A percentile compares a stretch with the other conserved stretches of the same genome.
Conservation (phyloP, 305 asterid genomes). For the Salvia sclarea region DNA sequence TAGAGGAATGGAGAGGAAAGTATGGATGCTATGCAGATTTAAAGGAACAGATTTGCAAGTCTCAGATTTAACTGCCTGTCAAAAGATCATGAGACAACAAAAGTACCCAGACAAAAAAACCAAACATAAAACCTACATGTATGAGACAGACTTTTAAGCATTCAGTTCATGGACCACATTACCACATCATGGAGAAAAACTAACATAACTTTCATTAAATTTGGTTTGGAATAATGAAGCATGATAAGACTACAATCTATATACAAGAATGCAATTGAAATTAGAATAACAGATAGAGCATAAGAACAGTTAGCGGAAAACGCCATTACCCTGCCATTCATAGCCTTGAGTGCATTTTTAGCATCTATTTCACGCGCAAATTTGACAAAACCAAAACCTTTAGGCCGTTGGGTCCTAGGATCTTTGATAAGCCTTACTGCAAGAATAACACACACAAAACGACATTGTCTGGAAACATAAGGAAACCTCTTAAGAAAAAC, state of each 20-base stretch:
- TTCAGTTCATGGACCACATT: neutral
- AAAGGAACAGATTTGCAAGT: slow-evolving; percentile 2
- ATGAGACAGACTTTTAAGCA: neutral
- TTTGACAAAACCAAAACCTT: slow-evolving; percentile 78
- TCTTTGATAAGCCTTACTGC: slow-evolving; percentile 76
- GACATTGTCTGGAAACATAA: neutral
- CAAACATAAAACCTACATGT: neutral
- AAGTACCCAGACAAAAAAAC: neutral
- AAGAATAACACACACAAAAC: slow-evolving; percentile 13
- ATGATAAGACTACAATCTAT: neutral
- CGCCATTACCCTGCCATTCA: slow-evolving; percentile 62
- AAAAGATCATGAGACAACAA: neutral
- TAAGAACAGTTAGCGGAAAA: neutral
- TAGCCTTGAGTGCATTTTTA: slow-evolving; percentile 57
- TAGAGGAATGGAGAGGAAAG: slow-evolving; percentile 5
- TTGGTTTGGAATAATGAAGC: neutral
- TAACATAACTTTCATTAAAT: neutral
- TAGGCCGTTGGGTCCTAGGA: slow-evolving; percentile 65
- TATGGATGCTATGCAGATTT: neutral
- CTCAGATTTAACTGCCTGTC: neutral
- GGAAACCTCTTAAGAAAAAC: neutral
- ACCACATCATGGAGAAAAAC: neutral
- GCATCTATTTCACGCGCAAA: slow-evolving; percentile 64
- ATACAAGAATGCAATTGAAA: neutral
- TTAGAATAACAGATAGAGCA: neutral